These are phyloP conservation scores for Brasenia schreberi DNA, from an alignment of 164 flowering plant species.

Conservation along the genomic window DNA sequence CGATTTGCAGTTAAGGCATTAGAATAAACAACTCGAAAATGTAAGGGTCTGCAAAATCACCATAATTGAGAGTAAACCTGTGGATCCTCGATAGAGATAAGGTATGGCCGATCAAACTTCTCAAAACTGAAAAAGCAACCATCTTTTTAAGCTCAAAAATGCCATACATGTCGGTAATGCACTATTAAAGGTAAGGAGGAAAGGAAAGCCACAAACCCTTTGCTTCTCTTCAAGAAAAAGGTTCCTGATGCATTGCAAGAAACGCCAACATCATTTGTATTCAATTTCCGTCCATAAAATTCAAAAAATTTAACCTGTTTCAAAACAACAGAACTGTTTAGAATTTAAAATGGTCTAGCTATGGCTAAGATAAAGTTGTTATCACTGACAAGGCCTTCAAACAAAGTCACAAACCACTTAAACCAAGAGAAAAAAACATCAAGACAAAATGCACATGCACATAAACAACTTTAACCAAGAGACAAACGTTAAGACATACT, in stretches of 20 bases:
- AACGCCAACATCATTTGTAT: conserved; percentile 76
- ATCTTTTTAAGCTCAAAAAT: background rate
- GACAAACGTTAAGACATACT: too few species aligned
- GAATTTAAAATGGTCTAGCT: background rate
- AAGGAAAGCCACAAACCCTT: conserved; percentile 36
- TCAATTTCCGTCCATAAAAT: conserved; percentile 79
- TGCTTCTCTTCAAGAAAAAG: conserved; percentile 55
- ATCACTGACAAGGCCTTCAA: too few species aligned
- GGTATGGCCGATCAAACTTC: conserved; percentile 33
- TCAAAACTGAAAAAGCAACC: conserved; percentile 31
- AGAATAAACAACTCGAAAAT: background rate
- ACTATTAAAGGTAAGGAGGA: background rate
- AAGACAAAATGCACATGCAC: too few species aligned
- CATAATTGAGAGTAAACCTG: conserved; percentile 35
- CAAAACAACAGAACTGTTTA: background rate
- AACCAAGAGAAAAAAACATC: too few species aligned
- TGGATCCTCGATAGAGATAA: conserved; percentile 84
- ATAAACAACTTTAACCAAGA: too few species aligned
- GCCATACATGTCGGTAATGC: too few species aligned
- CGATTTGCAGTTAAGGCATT: background rate
- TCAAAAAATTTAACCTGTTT: conserved; percentile 77
- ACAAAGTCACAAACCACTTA: too few species aligned
- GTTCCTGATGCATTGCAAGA: conserved; percentile 60
- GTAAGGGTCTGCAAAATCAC: background rate
- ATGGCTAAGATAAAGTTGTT: too few species aligned